These are phyloP conservation scores for Apiospora aurea DNA, from an alignment of 2,329 filamentous ascomycete genomes.

Conservation along the genomic window DNA sequence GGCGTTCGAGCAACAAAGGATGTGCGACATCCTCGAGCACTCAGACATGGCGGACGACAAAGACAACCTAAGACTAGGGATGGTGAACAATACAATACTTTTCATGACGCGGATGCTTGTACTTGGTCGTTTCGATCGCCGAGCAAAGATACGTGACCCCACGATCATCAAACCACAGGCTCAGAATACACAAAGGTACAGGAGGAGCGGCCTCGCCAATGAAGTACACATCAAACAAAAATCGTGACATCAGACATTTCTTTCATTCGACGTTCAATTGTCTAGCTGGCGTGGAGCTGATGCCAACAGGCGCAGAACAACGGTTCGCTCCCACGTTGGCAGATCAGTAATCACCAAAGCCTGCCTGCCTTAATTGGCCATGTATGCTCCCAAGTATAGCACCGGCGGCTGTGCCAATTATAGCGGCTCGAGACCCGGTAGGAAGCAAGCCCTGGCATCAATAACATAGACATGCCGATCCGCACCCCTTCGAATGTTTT, in stretches of 20 bases:
- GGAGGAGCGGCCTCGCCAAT: background rate
- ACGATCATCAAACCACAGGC: background rate
- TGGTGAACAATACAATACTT: background rate
- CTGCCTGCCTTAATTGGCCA: background rate
- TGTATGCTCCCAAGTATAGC: constrained; percentile 2
- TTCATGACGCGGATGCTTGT: background rate
- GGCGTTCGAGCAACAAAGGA: constrained; percentile 5
- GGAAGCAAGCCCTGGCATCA: background rate
- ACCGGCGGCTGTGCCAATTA: background rate
- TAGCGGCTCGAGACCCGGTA: background rate
- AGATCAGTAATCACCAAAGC: constrained; percentile 19
- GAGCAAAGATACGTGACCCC: background rate
- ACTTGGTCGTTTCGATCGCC: background rate
- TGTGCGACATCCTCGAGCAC: background rate
- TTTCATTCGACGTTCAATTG: background rate
- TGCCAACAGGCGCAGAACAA: constrained; percentile 8
- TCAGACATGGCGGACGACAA: constrained; percentile 3
- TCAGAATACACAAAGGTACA: background rate
- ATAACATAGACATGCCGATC: constrained; percentile 3
- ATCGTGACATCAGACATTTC: background rate
- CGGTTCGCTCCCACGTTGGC: background rate
- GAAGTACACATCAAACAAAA: background rate
- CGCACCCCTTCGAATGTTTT: background rate
- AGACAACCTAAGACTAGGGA: background rate
- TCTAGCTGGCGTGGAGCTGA: background rate